phyloP scores from a whole-genome alignment of 805 yeast species.

The Suhomyces kilbournensis region DNA sequence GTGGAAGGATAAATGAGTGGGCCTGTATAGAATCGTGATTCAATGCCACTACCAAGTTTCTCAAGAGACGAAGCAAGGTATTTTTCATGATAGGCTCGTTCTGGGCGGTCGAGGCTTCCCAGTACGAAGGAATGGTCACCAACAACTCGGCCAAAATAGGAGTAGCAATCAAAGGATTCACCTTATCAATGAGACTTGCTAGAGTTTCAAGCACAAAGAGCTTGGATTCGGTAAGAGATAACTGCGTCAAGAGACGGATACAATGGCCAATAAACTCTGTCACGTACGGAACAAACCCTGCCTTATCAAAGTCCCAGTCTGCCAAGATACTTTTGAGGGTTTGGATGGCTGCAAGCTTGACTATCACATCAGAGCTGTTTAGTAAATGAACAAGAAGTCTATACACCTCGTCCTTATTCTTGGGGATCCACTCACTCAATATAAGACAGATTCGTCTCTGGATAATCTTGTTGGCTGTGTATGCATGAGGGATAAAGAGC shows the following conservation, averaged over 20 bases:
- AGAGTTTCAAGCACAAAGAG: constrained; percentile 68
- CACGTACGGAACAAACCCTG: constrained; percentile 63
- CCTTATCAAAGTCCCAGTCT: constrained; percentile 82
- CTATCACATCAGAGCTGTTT: constrained; percentile 69
- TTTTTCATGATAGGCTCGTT: constrained; percentile 39
- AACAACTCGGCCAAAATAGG: constrained; percentile 51
- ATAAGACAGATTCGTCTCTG: constrained; percentile 76
- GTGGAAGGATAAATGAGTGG: constrained; percentile 60
- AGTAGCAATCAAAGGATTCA: constrained; percentile 59
- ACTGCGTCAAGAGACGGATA: constrained; percentile 47
- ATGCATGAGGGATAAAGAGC: constrained; percentile 66
- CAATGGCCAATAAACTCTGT: constrained; percentile 49
- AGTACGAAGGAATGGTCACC: constrained; percentile 60
- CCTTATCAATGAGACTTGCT: constrained; percentile 57
- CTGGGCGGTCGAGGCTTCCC: constrained; percentile 49
- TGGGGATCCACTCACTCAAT: constrained; percentile 75
- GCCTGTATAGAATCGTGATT: constrained; percentile 49
- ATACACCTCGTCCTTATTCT: constrained; percentile 58
- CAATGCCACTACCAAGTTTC: constrained; percentile 54
- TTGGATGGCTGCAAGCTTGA: constrained; percentile 68
- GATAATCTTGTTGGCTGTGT: constrained; percentile 53
- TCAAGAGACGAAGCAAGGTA: constrained; percentile 50
- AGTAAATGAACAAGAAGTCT: constrained; percentile 53
- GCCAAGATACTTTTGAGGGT: constrained; percentile 68
- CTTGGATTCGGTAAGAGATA: constrained; percentile 70